Evolutionary conservation across 2,329 filamentous ascomycete genomes (phyloP).

Genomic region (Sordariomycetes sp.): DNA sequence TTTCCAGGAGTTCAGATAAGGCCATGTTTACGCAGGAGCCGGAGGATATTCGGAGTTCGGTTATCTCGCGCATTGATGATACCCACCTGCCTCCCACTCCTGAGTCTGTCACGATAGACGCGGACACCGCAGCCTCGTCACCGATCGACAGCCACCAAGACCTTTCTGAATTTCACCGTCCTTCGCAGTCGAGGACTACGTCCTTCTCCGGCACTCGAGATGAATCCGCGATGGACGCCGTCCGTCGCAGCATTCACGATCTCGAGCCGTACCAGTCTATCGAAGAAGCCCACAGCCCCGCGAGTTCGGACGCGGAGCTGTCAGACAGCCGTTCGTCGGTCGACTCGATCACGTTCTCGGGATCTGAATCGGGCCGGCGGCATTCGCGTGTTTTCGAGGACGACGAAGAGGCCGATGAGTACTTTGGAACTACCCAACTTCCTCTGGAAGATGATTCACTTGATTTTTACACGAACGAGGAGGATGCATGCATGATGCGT

Average conservation of each 20-base stretch:
- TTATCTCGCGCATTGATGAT: conserved; percentile 4
- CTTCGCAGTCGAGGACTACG: neutral
- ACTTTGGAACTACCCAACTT: conserved; percentile 2
- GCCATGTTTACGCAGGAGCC: conserved; percentile 4
- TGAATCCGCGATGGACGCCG: neutral
- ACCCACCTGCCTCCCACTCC: conserved; percentile 2
- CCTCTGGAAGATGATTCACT: neutral
- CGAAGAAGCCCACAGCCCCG: neutral
- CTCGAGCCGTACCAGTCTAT: neutral
- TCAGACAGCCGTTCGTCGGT: conserved; percentile 3
- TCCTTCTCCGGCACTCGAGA: neutral
- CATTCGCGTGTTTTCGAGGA: conserved; percentile 1
- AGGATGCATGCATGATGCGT: neutral
- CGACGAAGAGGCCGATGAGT: conserved; percentile 1
- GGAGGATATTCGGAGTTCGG: conserved; percentile 2
- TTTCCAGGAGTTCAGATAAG: conserved; percentile 1
- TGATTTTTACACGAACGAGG: neutral
- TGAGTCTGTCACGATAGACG: neutral
- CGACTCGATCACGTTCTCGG: conserved; percentile 3
- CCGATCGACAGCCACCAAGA: neutral
- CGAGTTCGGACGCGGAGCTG: conserved; percentile 1
- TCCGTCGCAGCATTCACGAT: neutral
- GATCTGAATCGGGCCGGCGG: conserved; percentile 1
- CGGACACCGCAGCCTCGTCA: neutral
- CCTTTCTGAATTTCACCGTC: neutral